Base-by-base conservation (phyloP, 2,329 filamentous ascomycete species). In the Coleophoma cylindrospora region DNA sequence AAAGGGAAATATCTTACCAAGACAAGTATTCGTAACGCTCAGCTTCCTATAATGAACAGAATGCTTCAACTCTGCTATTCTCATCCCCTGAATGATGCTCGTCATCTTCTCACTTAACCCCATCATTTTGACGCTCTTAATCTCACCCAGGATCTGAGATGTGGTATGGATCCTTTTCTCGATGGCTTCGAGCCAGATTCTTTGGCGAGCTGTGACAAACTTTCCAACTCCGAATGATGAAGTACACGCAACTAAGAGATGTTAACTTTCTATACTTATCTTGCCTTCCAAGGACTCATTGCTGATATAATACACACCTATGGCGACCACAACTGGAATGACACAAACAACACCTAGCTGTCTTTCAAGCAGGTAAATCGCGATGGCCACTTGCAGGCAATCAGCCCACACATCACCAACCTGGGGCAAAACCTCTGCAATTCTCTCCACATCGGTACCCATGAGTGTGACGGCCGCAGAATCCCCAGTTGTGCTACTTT, bases 81-180 rank as follows among this genome's bases (percentile, higher is more conserved):
- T 19, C 38, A 49, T 43, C 12, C 12, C n/a, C 9, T 68, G 68
- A 1, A 72, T 49, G 14, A 59, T 55, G 1, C 49, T 36, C 5
- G 58, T 53, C 22, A 70, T 58, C 21, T 61, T 65, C 32, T 64
- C 60, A 1, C 59, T 63, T 2, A 72, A 54, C 5, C 58, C 58
- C n/a, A 56, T 50, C 56, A 59, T 58, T 47, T 61, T 61, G 43
- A 59, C 56, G 15, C 54, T 54, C 44, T 57, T 59, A 51, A 61
- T 54, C n/a, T 48, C 53, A 11, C 51, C 49, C 36, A 61, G 48
- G 15, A 54, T 48, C 8, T 55, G 47, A 9, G 58, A 43, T 4
- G 50, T 52, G 4, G 41, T 45, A 27, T 52, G 44, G 32, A 52
- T 37, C 34, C 50, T 49, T 10, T 43, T 45, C 14, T 52, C 46